These are phyloP conservation scores for Leptodermis oblonga DNA, from an alignment of 257 asterid species.

Conservation along the genomic window DNA sequence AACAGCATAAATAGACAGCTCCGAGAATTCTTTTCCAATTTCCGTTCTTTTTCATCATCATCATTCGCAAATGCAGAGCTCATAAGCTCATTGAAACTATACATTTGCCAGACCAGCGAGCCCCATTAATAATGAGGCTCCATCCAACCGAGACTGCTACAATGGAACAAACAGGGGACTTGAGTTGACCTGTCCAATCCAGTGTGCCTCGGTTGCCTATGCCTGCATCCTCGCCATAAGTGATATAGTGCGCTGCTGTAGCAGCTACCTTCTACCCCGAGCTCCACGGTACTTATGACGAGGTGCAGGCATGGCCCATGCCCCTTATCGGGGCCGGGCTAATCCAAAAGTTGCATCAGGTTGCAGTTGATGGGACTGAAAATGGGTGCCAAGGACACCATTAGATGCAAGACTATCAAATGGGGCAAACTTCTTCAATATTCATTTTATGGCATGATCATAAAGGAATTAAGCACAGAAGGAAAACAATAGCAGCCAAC, in stretches of 20 bases:
- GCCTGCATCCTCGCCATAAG: slow-evolving; percentile 89
- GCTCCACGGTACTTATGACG: slow-evolving; percentile 37
- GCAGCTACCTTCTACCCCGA: slow-evolving; percentile 32
- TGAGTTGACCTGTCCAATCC: slow-evolving; percentile 33
- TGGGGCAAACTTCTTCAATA: neutral
- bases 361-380: slow-evolving; percentile 34
- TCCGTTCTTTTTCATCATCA: slow-evolving; percentile 35
- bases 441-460: neutral
- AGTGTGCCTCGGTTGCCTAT: slow-evolving; percentile 51
- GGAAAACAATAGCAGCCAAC: neutral
- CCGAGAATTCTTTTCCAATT: slow-evolving; percentile 30
- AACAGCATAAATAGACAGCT: slow-evolving; percentile 18
- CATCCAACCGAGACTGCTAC: slow-evolving; percentile 39
- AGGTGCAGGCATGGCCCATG: slow-evolving; percentile 97
- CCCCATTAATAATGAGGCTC: slow-evolving; percentile 45
- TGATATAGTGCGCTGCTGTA: slow-evolving; percentile 42
- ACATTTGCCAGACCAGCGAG: slow-evolving; percentile 36
- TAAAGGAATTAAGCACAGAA: no score
- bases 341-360: slow-evolving; percentile 75
- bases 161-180: slow-evolving; percentile 24
- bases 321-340: slow-evolving; percentile 99
- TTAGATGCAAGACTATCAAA: neutral
- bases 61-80: slow-evolving; percentile 32
- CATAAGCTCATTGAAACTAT: slow-evolving; percentile 35
- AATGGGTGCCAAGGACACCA: neutral